Percentiles rank a stretch among this genome's conserved stretches.
phyloP scores from a whole-genome alignment of 331 rosid genomes.

The Cydonia oblonga region DNA sequence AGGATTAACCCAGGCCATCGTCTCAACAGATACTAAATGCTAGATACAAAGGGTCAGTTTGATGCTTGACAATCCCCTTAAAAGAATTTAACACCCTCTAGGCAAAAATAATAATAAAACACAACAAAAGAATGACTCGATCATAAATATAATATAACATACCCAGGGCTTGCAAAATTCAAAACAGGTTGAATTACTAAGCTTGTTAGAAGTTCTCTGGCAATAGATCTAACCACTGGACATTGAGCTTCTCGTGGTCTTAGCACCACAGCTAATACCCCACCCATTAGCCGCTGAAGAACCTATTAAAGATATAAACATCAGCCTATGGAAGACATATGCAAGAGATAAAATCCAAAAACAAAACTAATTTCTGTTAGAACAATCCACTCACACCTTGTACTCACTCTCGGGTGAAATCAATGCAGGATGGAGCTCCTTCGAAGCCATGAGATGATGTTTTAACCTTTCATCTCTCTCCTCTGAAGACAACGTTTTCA shows the following conservation, averaged over 20 bases:
- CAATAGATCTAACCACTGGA: constrained; percentile 72
- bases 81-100: neutral
- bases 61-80: neutral
- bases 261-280: constrained; percentile 69
- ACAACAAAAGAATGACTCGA: neutral
- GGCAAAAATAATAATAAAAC: neutral
- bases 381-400: constrained; percentile 98
- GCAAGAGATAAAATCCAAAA: constrained; percentile 15
- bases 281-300: constrained; percentile 84
- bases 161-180: constrained; percentile 93
- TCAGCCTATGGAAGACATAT: constrained; percentile 17
- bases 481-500: constrained; percentile 83
- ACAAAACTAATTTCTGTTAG: constrained; percentile 19
- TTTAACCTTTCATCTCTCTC: constrained; percentile 95
- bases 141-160: constrained; percentile 28
- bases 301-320: constrained; percentile 33
- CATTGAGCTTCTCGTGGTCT: constrained; percentile 72
- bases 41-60: neutral
- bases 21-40: neutral
- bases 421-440: constrained; percentile 96
- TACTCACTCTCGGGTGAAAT: constrained; percentile 98
- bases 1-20: neutral
- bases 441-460: constrained; percentile 67
- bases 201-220: constrained; percentile 83
- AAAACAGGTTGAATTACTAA: constrained; percentile 86